phyloP scores from a whole-genome alignment of 2,329 filamentous ascomycete species.

The Pseudovirgaria hyperparasitica region DNA sequence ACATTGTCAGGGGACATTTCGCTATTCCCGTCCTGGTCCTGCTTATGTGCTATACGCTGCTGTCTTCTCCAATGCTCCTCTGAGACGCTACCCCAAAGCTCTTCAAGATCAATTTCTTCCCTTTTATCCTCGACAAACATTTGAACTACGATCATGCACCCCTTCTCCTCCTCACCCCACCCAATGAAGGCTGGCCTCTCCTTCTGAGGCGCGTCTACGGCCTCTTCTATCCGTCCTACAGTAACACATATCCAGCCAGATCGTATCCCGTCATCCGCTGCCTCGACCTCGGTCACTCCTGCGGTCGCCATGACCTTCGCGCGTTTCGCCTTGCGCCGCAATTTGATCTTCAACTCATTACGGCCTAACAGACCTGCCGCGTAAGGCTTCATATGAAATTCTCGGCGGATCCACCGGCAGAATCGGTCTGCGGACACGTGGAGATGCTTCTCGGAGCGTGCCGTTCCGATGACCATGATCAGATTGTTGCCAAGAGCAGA shows the following conservation, averaged over 20 bases:
- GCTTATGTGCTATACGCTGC: no score
- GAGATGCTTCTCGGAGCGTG: conserved; percentile 83
- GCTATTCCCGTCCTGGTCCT: no score
- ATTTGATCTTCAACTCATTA: conserved; percentile 80
- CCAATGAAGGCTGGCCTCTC: conserved; percentile 52
- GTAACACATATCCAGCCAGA: conserved; percentile 97
- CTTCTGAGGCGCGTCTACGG: conserved; percentile 16
- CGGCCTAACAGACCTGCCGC: conserved; percentile 83
- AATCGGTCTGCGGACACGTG: conserved; percentile 85
- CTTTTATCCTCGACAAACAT: conserved; percentile 61
- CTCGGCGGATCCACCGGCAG: conserved; percentile 68
- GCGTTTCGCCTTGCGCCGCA: conserved; percentile 66
- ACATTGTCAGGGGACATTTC: no score
- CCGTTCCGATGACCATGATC: conserved; percentile 85
- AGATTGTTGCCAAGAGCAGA: conserved; percentile 78
- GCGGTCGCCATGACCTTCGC: conserved; percentile 68
- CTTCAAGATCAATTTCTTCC: conserved; percentile 53
- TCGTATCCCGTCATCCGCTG: conserved; percentile 70
- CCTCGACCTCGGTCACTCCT: conserved; percentile 43
- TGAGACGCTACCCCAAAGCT: conserved; percentile 46
- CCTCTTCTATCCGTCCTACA: conserved; percentile 52
- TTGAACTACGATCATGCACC: conserved; percentile 54
- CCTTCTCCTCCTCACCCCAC: conserved; percentile 51
- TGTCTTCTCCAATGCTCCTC: no score
- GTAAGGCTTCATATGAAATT: conserved; percentile 58